A percentile compares a stretch with the other conserved stretches of the same genome.
These are phyloP conservation scores for Candida ficus DNA, from an alignment of 805 yeast species.

Conservation along the genomic window DNA sequence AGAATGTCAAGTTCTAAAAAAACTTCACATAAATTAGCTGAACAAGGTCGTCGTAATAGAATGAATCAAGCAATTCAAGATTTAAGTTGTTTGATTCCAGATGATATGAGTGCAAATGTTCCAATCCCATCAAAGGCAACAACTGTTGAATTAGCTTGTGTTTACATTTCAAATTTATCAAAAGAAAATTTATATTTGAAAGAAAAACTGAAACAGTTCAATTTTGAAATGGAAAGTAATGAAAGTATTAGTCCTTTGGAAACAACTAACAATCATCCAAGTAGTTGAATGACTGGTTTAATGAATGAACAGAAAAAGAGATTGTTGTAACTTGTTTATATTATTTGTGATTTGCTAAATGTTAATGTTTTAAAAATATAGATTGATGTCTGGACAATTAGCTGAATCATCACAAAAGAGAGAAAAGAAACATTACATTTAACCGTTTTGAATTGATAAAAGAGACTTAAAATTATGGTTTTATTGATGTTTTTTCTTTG, in stretches of 20 bases:
- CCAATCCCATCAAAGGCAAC: constrained; percentile 85
- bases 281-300: background rate
- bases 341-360: too few species aligned
- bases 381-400: too few species aligned
- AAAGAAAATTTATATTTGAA: constrained; percentile 27
- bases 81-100: constrained; percentile 63
- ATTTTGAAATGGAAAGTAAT: constrained; percentile 17
- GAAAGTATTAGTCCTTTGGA: constrained; percentile 28
- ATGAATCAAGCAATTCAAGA: constrained; percentile 85
- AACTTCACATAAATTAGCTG: constrained; percentile 78
- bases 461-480: too few species aligned
- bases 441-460: too few species aligned
- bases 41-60: constrained; percentile 91
- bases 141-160: constrained; percentile 85
- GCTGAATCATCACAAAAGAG: too few species aligned
- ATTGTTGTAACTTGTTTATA: too few species aligned
- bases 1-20: constrained; percentile 21
- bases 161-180: constrained; percentile 51
- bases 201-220: constrained; percentile 11
- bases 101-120: constrained; percentile 44
- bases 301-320: background rate
- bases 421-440: too few species aligned
- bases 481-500: too few species aligned
- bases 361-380: too few species aligned
- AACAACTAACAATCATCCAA: constrained; percentile 12